These are phyloP conservation scores for Septoria linicola DNA, from an alignment of 2,329 filamentous ascomycete species.

Conservation along the genomic window DNA sequence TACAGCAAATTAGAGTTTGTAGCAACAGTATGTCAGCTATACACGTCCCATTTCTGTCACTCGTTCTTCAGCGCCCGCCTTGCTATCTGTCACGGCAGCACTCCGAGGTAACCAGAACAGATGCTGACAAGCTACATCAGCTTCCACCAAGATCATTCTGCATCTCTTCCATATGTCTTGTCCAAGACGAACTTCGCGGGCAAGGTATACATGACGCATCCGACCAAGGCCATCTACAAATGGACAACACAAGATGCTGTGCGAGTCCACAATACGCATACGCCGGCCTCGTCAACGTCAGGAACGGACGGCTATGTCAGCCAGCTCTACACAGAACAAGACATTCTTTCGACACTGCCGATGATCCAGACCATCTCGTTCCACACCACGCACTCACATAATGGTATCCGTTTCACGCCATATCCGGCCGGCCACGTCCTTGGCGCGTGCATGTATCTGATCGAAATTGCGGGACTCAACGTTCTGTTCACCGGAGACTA, in stretches of 20 bases:
- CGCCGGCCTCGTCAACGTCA: conserved; percentile 28
- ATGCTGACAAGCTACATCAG: conserved; percentile 48
- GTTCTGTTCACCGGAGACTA: conserved; percentile 98
- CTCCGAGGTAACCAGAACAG: not conserved
- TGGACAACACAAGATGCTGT: conserved; percentile 98
- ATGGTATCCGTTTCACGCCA: conserved; percentile 92
- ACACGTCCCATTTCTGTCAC: conserved; percentile 12
- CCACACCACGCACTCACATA: conserved; percentile 95
- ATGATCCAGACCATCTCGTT: conserved; percentile 98
- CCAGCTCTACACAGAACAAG: conserved; percentile 86
- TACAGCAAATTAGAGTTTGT: conserved; percentile 31
- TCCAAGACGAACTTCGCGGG: conserved; percentile 98
- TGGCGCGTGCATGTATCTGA: conserved; percentile 95
- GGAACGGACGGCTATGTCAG: conserved; percentile 51
- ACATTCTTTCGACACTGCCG: conserved; percentile 89
- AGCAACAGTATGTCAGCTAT: conserved; percentile 38
- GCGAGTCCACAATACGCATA: conserved; percentile 63
- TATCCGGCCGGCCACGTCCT: conserved; percentile 98
- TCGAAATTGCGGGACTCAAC: conserved; percentile 94
- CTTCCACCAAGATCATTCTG: conserved; percentile 98
- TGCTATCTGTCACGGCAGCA: conserved; percentile 17
- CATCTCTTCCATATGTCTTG: conserved; percentile 93
- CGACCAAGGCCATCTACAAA: conserved; percentile 99
- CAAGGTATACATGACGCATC: conserved; percentile 98
- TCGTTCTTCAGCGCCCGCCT: conserved; percentile 18